Evolutionary conservation across 2,329 filamentous ascomycete genomes (phyloP).

Genomic region (Scedosporium dehoogii): DNA sequence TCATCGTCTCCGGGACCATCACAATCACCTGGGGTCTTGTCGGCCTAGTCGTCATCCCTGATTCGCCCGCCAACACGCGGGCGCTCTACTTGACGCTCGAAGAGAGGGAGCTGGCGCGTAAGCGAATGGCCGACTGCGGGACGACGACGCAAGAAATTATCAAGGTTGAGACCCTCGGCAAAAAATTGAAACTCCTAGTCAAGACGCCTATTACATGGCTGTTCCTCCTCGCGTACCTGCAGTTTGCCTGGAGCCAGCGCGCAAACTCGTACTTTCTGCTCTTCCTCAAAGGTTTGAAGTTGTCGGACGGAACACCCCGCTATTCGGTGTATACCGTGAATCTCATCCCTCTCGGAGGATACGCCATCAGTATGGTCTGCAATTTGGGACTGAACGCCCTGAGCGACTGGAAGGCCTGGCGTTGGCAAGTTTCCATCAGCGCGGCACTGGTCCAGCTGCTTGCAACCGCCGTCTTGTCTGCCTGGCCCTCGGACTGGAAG

Average conservation of each 20-base stretch:
- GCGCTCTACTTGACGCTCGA: constrained; percentile 18
- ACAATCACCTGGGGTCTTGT: constrained; percentile 20
- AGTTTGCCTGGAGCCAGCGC: constrained; percentile 24
- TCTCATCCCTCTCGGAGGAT: constrained; percentile 34
- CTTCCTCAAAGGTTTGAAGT: constrained; percentile 18
- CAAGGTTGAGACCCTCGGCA: constrained; percentile 16
- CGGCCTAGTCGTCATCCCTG: constrained; percentile 23
- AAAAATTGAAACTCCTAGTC: constrained; percentile 13
- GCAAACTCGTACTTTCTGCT: constrained; percentile 24
- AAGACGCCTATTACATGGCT: constrained; percentile 20
- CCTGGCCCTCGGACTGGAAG: constrained; percentile 23
- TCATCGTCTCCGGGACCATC: constrained; percentile 32
- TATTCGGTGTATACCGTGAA: constrained; percentile 35
- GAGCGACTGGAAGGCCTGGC: constrained; percentile 29
- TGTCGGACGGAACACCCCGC: constrained; percentile 11
- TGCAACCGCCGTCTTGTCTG: constrained; percentile 23
- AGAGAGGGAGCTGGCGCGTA: constrained; percentile 18
- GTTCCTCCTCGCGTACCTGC: constrained; percentile 22
- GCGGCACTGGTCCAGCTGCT: constrained; percentile 28
- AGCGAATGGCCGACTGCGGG: constrained; percentile 20
- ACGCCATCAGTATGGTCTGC: constrained; percentile 29
- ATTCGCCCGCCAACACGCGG: constrained; percentile 18
- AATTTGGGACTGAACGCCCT: constrained; percentile 45
- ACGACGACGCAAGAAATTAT: constrained; percentile 21
- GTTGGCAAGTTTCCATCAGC: constrained; percentile 44